Base-by-base conservation (phyloP, 2,329 filamentous ascomycete genomes). In the Colletotrichum sublineola region DNA sequence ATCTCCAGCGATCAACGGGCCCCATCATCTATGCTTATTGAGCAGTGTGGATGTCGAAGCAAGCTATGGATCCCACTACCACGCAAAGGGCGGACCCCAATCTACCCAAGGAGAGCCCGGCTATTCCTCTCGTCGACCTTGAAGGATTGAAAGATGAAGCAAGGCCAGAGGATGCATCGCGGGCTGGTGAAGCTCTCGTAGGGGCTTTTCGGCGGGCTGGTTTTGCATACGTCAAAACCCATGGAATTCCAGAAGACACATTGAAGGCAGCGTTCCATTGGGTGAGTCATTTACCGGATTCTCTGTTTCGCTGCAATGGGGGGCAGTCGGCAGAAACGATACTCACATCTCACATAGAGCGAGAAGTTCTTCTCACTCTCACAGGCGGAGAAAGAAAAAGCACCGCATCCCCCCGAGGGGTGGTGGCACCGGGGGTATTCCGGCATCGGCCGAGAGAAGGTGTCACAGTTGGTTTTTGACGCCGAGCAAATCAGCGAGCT, bases 361-460 rank as follows among this genome's bases (percentile, higher is more conserved):
- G 24, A 24, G 24, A 24, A 24, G 24, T 24, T 24, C 24, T 24
- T 24, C 24, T 24, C 24, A 24, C 24, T 85, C 0, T 76, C 80
- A 1, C 76, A 78, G n/a, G 75, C 73, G 12, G 76, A 77, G 44
- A 82, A 82, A 56, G 76, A 79, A 62, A 77, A 78, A 33, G 77
- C 77, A 24, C 77, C 80, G 65, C 78, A 80, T 24, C 24, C 24
- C 24, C 24, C 24, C 24, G 24, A 24, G 24, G 24, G 24, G 24
- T 24, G 24, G 24, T 79, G 80, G 65, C 80, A 83, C 72, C 78
- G 81, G 3, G 81, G 81, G 1, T 82, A 81, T 71, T 81, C 80
- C 50, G 79, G 77, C 62, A 77, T 79, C 53, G 81, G 78, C 61
- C 79, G 77, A 56, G 81, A 82, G 74, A 82, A 81, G 63, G 75